Percentiles rank a stretch among this genome's conserved stretches.
These are phyloP conservation scores for Carnegiea gigantea DNA, from an alignment of 179 eudicot genomes.

Conservation along the genomic window DNA sequence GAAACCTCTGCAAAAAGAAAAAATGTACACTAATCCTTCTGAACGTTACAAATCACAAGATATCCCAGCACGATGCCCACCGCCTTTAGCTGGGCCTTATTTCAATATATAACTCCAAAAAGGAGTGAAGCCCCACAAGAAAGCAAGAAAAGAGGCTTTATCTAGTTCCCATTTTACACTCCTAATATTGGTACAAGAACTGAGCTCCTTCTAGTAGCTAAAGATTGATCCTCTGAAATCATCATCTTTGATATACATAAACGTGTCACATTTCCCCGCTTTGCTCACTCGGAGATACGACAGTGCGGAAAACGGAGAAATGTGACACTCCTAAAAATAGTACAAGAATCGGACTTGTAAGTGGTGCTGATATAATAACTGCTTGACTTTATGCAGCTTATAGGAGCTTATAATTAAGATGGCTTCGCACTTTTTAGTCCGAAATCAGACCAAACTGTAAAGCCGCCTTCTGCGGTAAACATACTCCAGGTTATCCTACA, in stretches of 20 bases:
- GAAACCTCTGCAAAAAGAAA: background rate
- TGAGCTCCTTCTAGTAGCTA: slow-evolving; percentile 3
- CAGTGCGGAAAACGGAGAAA: too few species aligned
- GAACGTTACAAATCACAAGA: slow-evolving; percentile 9
- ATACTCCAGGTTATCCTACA: background rate
- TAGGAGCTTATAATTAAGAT: background rate
- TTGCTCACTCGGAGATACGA: background rate
- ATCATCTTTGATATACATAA: slow-evolving; percentile 12
- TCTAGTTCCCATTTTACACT: slow-evolving; percentile 17
- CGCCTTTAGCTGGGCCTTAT: background rate
- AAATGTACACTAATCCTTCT: background rate
- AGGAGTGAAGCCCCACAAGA: too few species aligned
- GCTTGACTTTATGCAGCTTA: background rate
- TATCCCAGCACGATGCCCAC: background rate
- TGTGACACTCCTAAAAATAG: too few species aligned
- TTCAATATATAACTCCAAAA: background rate
- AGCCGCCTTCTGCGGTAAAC: background rate
- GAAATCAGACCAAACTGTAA: background rate
- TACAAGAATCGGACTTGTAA: background rate
- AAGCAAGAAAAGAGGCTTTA: background rate
- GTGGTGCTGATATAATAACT: too few species aligned
- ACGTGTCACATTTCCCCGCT: background rate
- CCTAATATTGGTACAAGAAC: slow-evolving; percentile 2
- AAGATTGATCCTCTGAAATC: background rate
- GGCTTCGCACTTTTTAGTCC: background rate